Evolutionary conservation across 306 rosid genomes (phyloP).

Genomic region (Prinsepia uniflora): DNA sequence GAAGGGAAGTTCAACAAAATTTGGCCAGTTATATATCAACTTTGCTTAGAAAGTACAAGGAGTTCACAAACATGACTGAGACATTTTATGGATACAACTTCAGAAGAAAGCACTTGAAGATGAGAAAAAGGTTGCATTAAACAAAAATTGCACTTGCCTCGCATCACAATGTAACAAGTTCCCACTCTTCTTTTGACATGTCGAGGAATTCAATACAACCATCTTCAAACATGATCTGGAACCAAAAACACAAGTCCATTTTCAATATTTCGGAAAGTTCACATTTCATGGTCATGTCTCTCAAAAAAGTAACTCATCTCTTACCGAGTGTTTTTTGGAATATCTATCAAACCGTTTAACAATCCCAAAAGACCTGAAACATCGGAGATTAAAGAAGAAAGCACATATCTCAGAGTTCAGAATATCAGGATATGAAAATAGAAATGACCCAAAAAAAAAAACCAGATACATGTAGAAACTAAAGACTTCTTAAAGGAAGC

Average conservation of each 20-base stretch:
- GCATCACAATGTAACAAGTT: slow-evolving; percentile 45
- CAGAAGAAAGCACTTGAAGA: background rate
- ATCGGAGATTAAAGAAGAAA: slow-evolving; percentile 20
- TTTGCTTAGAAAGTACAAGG: background rate
- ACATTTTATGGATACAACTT: background rate
- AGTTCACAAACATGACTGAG: background rate
- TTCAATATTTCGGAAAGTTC: background rate
- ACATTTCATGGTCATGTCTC: background rate
- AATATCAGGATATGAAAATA: no score
- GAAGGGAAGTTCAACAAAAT: background rate
- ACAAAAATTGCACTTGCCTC: slow-evolving; percentile 1
- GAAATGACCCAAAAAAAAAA: no score
- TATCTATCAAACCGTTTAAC: slow-evolving; percentile 58
- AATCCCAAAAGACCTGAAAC: slow-evolving; percentile 64
- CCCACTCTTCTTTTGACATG: slow-evolving; percentile 89
- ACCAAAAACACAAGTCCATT: background rate
- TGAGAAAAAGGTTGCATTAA: background rate
- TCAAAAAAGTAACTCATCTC: slow-evolving; percentile 17
- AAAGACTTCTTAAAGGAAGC: no score
- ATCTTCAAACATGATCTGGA: slow-evolving; percentile 83
- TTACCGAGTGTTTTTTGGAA: slow-evolving; percentile 66
- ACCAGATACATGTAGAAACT: no score
- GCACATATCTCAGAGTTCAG: background rate
- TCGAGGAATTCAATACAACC: slow-evolving; percentile 56
- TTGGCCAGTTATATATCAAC: background rate